A percentile compares a stretch with the other conserved stretches of the same genome.
These are phyloP conservation scores for Apiospora kogelbergensis DNA, from an alignment of 2,329 filamentous ascomycete species.

Conservation along the genomic window DNA sequence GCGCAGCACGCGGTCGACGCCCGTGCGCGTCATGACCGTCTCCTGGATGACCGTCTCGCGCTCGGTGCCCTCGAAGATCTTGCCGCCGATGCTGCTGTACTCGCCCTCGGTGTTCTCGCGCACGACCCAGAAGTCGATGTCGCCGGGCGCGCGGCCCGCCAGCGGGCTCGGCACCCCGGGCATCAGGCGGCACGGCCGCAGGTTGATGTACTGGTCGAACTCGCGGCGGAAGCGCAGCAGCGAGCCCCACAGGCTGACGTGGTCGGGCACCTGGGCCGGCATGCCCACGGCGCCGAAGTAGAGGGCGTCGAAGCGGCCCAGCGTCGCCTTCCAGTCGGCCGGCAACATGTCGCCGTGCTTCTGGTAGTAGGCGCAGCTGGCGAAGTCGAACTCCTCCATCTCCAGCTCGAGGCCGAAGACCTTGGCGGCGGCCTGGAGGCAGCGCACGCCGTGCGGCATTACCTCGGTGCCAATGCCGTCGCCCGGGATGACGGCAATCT, in stretches of 20 bases:
- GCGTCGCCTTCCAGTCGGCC: slow-evolving; percentile 46
- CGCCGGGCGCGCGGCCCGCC: slow-evolving; percentile 49
- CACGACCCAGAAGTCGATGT: slow-evolving; percentile 65
- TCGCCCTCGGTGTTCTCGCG: slow-evolving; percentile 66
- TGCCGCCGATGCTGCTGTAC: slow-evolving; percentile 62
- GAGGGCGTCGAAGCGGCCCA: slow-evolving; percentile 63
- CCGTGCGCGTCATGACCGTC: slow-evolving; percentile 59
- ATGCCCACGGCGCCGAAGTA: slow-evolving; percentile 67
- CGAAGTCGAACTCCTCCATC: slow-evolving; percentile 65
- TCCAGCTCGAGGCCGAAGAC: slow-evolving; percentile 53
- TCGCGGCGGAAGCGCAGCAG: slow-evolving; percentile 66
- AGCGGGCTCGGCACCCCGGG: slow-evolving; percentile 60
- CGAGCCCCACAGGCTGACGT: slow-evolving; percentile 66
- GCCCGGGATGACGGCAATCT: slow-evolving; percentile 65
- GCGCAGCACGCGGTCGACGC: slow-evolving; percentile 57
- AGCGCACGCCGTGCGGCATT: slow-evolving; percentile 60
- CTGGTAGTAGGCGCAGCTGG: slow-evolving; percentile 60
- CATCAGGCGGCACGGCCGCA: slow-evolving; percentile 63
- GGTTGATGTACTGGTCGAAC: slow-evolving; percentile 68
- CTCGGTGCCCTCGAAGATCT: slow-evolving; percentile 55
- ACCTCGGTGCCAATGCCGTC: slow-evolving; percentile 72
- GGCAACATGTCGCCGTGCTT: slow-evolving; percentile 44
- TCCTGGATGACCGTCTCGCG: slow-evolving; percentile 62
- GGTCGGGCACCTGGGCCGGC: slow-evolving; percentile 57
- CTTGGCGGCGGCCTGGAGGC: slow-evolving; percentile 51